Evolutionary conservation across 768 basidiomycete species (phyloP), one percentile per base, ranked within the genome.

Genomic region (Paxillus rubicundulus): DNA sequence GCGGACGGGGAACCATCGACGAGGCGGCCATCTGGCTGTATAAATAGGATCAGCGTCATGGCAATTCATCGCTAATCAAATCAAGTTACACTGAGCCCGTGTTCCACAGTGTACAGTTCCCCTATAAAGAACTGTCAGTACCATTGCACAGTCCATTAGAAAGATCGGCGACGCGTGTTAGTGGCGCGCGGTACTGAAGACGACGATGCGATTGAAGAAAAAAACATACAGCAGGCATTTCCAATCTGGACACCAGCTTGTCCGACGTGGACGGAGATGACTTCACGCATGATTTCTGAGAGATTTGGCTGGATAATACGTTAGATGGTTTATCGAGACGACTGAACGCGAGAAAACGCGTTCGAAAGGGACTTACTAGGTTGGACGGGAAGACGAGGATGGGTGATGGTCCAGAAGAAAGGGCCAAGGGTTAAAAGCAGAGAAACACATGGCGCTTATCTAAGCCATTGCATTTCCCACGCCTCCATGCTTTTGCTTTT

Each of bases 61-160:
- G 34, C 48, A 41, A 49, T 47, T 37, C 45, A 6, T 37, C 14
- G 47, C 32, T 36, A 16, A 55, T 6, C 28, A 33, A 17, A 54
- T 28, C 28, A 54, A 64, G 24, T 75, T 72, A 97, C 96, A 72
- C 89, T 95, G 54, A 99, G 79, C 70, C 95, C 95, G 74, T 98
- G 97, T 74, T 99, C 97, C 64, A 97, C 86, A 67, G 94, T 97
- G 79, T 99, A 99, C 56, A 98, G 84, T 76, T 98, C 96, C 96
- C 92, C 91, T 93, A 70, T 27, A 66, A 70, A 63, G 50, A 58
- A 28, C 24, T 16, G 55, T 70, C 17, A 70, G 56, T 28, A 50
- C 47, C 33, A 54, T 40, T 44, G 43, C 5, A 32, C 17, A 18
- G 21, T 51, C 24, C 5, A 17, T 14, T 21, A 40, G 33, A 41